A percentile compares a stretch with the other conserved stretches of the same genome.
phyloP scores from a whole-genome alignment of 106 monocot species.

The Ottelia alismoides region DNA sequence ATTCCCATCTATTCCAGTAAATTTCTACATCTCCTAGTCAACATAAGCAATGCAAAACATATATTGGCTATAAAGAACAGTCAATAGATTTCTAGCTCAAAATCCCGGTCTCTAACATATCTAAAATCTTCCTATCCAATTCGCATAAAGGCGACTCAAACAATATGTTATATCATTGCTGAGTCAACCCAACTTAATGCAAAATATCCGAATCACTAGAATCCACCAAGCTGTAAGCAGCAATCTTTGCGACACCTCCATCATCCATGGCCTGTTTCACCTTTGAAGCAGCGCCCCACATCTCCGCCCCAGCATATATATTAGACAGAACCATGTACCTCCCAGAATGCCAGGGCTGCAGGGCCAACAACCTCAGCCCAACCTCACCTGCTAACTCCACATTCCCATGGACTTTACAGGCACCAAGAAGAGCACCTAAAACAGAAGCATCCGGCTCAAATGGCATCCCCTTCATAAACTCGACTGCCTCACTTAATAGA shows the following conservation, averaged over 20 bases:
- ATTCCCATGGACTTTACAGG: constrained; percentile 36
- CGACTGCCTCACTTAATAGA: constrained; percentile 19
- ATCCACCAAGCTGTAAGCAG: constrained; percentile 25
- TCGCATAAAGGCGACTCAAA: no score
- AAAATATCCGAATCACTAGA: no score
- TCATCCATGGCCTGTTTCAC: constrained; percentile 30
- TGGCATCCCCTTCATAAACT: constrained; percentile 37
- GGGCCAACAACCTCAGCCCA: constrained; percentile 15
- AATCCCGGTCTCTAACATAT: no score
- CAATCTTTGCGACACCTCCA: constrained; percentile 27
- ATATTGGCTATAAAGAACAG: no score
- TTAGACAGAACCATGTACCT: constrained; percentile 40
- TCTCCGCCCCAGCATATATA: constrained; percentile 30
- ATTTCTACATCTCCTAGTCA: no score
- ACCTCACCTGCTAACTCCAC: constrained; percentile 12
- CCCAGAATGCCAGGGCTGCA: constrained; percentile 29
- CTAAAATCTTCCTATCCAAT: no score
- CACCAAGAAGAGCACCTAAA: constrained; percentile 37
- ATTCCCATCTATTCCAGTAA: no score
- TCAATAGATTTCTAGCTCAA: no score
- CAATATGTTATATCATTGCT: no score
- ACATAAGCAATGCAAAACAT: no score
- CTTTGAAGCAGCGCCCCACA: constrained; percentile 22
- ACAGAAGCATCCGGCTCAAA: constrained; percentile 34
- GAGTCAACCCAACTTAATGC: no score